These are phyloP conservation scores for Sporisorium exsertum DNA, from an alignment of 1,284 basidiomycete species.

Conservation along the genomic window DNA sequence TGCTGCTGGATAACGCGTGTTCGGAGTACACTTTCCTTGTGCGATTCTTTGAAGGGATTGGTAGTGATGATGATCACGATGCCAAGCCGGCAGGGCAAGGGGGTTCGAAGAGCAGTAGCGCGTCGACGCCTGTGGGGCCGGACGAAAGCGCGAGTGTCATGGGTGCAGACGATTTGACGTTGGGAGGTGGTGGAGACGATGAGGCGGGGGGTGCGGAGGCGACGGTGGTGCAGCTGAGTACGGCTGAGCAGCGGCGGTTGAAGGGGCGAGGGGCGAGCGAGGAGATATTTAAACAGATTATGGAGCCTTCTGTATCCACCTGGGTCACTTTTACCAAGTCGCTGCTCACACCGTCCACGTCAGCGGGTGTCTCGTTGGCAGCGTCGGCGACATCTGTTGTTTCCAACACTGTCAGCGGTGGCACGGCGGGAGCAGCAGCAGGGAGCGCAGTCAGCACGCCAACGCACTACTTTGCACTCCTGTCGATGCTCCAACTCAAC, in stretches of 20 bases:
- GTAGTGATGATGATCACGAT: not conserved
- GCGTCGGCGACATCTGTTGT: constrained; percentile 11
- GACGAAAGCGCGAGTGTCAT: constrained; percentile 19
- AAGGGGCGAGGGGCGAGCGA: constrained; percentile 43
- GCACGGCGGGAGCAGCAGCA: not conserved
- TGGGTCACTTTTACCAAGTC: constrained; percentile 48
- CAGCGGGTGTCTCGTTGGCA: constrained; percentile 5
- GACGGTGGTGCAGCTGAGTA: constrained; percentile 46
- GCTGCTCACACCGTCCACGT: constrained; percentile 27
- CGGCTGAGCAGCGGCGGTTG: constrained; percentile 36
- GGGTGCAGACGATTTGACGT: constrained; percentile 6
- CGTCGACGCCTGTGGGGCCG: constrained; percentile 8
- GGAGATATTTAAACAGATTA: constrained; percentile 65
- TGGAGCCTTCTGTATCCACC: constrained; percentile 58
- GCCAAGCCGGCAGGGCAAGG: not conserved
- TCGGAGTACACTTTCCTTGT: constrained; percentile 66
- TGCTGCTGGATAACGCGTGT: constrained; percentile 65
- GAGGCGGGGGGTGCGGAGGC: constrained; percentile 32
- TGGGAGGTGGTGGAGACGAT: constrained; percentile 2
- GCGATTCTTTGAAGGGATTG: constrained; percentile 58
- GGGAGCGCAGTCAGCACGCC: not conserved
- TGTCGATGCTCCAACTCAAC: constrained; percentile 52
- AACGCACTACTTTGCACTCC: constrained; percentile 37
- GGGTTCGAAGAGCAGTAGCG: not conserved
- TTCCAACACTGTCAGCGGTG: not conserved